Conservation (phyloP, 495 filamentous ascomycete genomes). For the Neurospora sp. region DNA sequence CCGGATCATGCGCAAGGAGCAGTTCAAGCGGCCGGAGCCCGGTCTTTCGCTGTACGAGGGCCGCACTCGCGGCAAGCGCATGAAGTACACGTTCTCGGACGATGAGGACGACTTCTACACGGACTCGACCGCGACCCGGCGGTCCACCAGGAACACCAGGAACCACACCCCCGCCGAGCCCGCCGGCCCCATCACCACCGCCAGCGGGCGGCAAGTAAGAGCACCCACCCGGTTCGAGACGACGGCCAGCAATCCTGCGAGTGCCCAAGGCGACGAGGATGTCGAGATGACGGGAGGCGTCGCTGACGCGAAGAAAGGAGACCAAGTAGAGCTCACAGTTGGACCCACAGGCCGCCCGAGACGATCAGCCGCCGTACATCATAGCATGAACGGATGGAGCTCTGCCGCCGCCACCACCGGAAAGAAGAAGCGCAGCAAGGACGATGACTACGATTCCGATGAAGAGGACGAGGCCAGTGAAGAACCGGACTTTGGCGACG, state of each 20-base stretch:
- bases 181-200: slow-evolving; percentile 70
- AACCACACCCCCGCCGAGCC: slow-evolving; percentile 60
- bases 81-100: slow-evolving; percentile 92
- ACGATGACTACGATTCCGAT: slow-evolving; percentile 60
- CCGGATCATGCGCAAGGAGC: slow-evolving; percentile 71
- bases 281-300: slow-evolving; percentile 10
- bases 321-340: slow-evolving; percentile 12
- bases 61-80: slow-evolving; percentile 86
- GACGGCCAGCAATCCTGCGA: slow-evolving; percentile 30
- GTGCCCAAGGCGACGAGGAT: slow-evolving; percentile 26
- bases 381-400: slow-evolving; percentile 33
- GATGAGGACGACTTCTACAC: slow-evolving; percentile 69
- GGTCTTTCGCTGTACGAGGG: slow-evolving; percentile 94
- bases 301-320: slow-evolving; percentile 3
- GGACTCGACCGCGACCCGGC: slow-evolving; percentile 53
- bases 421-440: slow-evolving; percentile 52
- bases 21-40: slow-evolving; percentile 78
- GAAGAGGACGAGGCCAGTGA: slow-evolving; percentile 57
- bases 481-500: slow-evolving; percentile 47
- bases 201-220: slow-evolving; percentile 80
- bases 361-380: slow-evolving; percentile 32
- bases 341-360: slow-evolving; percentile 25
- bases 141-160: slow-evolving; percentile 66
- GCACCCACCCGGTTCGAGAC: slow-evolving; percentile 71
- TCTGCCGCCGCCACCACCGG: slow-evolving; percentile 18